Evolutionary conservation across 2,329 filamentous ascomycete genomes (phyloP), one percentile per base, ranked within the genome.

Genomic region (Bipolaris oryzae): DNA sequence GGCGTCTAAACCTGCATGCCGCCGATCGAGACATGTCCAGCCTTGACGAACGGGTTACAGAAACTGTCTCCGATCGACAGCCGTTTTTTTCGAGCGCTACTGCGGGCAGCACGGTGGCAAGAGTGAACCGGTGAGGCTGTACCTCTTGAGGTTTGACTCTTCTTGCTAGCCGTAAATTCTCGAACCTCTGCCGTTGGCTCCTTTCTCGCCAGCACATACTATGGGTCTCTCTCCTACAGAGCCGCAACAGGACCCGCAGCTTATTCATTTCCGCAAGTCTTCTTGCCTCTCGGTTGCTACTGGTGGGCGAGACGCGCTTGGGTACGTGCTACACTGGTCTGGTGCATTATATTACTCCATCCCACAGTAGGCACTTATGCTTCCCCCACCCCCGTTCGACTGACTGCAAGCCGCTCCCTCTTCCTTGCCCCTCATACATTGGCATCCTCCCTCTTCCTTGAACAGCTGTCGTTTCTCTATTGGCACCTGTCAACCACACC

Each of bases 191-290:
- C 60, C 58, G 59, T 61, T 61, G 59, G 56, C 50, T 59, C 41
- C 49, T 50, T 83, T 83, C 82, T 88, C 88, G 91, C 91, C 92
- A 96, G 84, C 91, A 89, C 92, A 96, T 92, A 90, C 74, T 78
- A 79, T 78, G 78, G 78, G 77, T 75, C 78, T 77, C 56, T 76
- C 64, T 76, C 64, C 60, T 69, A 72, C 73, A 77, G 76, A 78
- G 76, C 76, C 76, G 75, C 76, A 76, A 74, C 67, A 70, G 66
- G 67, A 68, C 74, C 72, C 71, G 74, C 74, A 76, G 67, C 68
- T 70, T 70, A 63, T 74, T 71, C 73, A 71, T 74, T 70, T 71
- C 64, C 54, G 69, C 51, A 74, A 58, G 64, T 66, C 69, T 73
- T 76, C 73, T 74, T 73, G 68, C 68, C 63, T 62, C 62, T 60